These are phyloP conservation scores for Cladosporium sphaerospermum DNA, from an alignment of 2,329 filamentous ascomycete genomes.

Conservation along the genomic window DNA sequence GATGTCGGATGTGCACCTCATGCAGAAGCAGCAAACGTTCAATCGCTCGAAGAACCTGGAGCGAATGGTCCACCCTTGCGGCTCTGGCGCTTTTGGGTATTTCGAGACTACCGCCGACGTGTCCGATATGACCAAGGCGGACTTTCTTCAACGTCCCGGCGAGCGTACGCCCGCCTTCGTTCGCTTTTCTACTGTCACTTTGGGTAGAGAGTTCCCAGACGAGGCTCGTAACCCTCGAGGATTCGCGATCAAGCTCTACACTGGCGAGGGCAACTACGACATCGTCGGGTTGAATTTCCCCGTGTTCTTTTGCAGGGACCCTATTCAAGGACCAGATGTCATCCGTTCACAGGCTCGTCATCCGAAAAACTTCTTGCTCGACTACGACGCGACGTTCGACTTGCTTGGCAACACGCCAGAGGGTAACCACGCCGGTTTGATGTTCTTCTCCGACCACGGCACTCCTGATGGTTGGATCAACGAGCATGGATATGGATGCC, in stretches of 20 bases:
- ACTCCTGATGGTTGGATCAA: conserved; percentile 43
- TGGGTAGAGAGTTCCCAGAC: conserved; percentile 40
- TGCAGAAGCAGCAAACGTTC: conserved; percentile 52
- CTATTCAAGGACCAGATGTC: conserved; percentile 29
- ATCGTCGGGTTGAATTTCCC: conserved; percentile 45
- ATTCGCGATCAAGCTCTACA: conserved; percentile 47
- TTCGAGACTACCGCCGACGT: conserved; percentile 41
- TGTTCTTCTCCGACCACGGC: conserved; percentile 47
- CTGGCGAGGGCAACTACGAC: conserved; percentile 45
- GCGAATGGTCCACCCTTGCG: conserved; percentile 37
- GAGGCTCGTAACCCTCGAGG: conserved; percentile 43
- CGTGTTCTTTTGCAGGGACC: conserved; percentile 40
- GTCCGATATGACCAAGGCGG: conserved; percentile 33
- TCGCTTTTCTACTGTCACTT: conserved; percentile 42
- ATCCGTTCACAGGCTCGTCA: conserved; percentile 44
- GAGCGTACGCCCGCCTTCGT: conserved; percentile 40
- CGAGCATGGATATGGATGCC: conserved; percentile 40
- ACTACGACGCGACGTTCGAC: conserved; percentile 45
- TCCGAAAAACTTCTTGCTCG: conserved; percentile 44
- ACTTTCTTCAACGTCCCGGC: conserved; percentile 36
- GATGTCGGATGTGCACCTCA: conserved; percentile 45
- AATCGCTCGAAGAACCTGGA: conserved; percentile 47
- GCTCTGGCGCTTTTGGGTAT: conserved; percentile 40
- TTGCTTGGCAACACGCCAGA: conserved; percentile 45
- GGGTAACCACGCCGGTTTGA: conserved; percentile 43